Base-by-base conservation (phyloP, 176 grass and related monocot species). In the Aegilops sharonensis region DNA sequence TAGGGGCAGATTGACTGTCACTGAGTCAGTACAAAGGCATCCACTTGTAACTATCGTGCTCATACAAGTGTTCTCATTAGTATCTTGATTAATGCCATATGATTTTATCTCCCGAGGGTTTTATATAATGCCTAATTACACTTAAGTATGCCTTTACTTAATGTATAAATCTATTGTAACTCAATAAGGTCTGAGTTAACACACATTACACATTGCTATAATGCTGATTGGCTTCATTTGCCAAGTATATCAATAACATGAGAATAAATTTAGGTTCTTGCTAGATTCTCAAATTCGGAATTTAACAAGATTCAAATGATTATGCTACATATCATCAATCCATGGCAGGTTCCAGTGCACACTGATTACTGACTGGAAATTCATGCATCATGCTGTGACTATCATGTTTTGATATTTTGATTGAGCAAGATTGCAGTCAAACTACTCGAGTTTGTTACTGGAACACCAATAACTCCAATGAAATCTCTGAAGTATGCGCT, bases 121-220 rank as follows among this genome's bases (percentile, higher is more conserved):
- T 73, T 64, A 63, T 86, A 63, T 87, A 74, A 48, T 85, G 64
- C 43, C 68, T 78, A 78, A 30, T 40, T 47, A 61, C 52, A 77
- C 18, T 82, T 32, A 11, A 59, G 18, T 14, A 43, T 78, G 32
- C 11, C 3, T 42, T 73, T 87, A 81, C 14, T 30, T 52, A 59
- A 59, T 59, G 2, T 59, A 59, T 59, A 21, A 75, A 67, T 77
- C 4, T 68, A 20, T 4, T 82, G 68, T 76, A 31, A 74, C 15
- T 30, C 34, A 59, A 59, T 56, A 43, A 31, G 45, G 10, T 72
- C 66, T 75, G 9, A 18, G 42, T 27, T 80, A 43, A 47, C 24
- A 66, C 29, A 27, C 13, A 81, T 67, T 59, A 11, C 72, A 21
- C 37, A 72, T 42, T 12, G 12, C 21, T 54, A 32, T 52, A 65